Evolutionary conservation across 768 basidiomycete genomes (phyloP).

Genomic region (Suillus tomentosus): DNA sequence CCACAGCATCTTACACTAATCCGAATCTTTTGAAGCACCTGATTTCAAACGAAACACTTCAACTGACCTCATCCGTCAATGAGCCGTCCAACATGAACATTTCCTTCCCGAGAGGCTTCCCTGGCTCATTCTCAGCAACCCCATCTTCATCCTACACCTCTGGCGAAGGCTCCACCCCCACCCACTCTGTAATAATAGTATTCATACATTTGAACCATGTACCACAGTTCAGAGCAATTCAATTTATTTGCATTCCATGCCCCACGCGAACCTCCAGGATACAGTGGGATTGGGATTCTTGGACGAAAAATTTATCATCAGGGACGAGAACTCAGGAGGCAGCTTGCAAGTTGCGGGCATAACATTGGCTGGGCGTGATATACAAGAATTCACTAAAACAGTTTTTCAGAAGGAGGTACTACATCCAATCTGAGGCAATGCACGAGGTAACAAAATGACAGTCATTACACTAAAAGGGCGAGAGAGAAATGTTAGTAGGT

Average conservation of each 20-base stretch:
- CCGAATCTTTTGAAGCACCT: constrained; percentile 78
- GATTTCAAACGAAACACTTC: constrained; percentile 81
- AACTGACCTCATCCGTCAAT: constrained; percentile 76
- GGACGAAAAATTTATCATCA: no score
- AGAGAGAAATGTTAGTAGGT: background rate
- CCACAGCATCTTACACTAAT: constrained; percentile 22
- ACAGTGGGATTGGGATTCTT: no score
- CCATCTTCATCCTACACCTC: constrained; percentile 12
- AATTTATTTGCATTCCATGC: no score
- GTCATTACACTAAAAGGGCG: background rate
- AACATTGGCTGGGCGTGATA: no score
- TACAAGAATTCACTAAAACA: background rate
- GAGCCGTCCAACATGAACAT: constrained; percentile 80
- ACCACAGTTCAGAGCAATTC: no score
- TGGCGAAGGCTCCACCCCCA: constrained; percentile 31
- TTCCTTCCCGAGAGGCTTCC: constrained; percentile 61
- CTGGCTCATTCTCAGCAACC: background rate
- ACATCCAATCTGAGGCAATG: background rate
- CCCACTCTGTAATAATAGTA: constrained; percentile 18
- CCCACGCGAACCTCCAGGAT: no score
- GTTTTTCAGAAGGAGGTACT: background rate
- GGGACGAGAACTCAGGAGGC: no score
- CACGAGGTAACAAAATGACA: constrained; percentile 1
- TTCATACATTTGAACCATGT: no score
- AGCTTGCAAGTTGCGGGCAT: no score